These are phyloP conservation scores for Nannochloropsis oceanica DNA, from an alignment of 108 stramenopile species.

Conservation along the genomic window DNA sequence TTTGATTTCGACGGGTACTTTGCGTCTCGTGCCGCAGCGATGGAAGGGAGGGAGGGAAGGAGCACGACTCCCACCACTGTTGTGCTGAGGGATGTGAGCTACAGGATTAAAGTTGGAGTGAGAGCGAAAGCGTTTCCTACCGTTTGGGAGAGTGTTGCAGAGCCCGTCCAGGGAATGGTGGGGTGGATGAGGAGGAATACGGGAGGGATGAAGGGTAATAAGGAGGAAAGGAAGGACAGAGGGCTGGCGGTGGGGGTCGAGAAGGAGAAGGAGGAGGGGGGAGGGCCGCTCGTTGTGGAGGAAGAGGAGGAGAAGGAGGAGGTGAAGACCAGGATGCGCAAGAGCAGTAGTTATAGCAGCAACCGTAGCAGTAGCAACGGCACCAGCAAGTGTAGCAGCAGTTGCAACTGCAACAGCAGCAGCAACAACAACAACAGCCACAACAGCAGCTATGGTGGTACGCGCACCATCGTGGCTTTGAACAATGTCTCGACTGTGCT, in stretches of 20 bases:
- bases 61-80: background rate
- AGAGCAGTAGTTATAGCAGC: background rate
- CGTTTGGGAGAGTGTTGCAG: background rate
- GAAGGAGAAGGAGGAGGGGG: background rate
- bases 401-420: background rate
- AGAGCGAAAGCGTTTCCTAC: background rate
- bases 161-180: background rate
- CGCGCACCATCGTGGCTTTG: background rate
- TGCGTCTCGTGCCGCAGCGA: background rate
- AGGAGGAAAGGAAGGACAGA: background rate
- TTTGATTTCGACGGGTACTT: background rate
- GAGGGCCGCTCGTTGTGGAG: too few species aligned
- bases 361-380: background rate
- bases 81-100: background rate
- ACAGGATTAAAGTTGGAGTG: background rate
- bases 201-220: background rate
- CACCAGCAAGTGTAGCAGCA: background rate
- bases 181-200: background rate
- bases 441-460: background rate
- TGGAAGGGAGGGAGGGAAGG: background rate
- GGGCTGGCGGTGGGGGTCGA: background rate
- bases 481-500: background rate
- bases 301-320: background rate
- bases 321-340: background rate
- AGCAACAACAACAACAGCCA: background rate